These are phyloP conservation scores for Gracilaria caudata DNA, from an alignment of 23 red algal genomes.

Conservation along the genomic window DNA sequence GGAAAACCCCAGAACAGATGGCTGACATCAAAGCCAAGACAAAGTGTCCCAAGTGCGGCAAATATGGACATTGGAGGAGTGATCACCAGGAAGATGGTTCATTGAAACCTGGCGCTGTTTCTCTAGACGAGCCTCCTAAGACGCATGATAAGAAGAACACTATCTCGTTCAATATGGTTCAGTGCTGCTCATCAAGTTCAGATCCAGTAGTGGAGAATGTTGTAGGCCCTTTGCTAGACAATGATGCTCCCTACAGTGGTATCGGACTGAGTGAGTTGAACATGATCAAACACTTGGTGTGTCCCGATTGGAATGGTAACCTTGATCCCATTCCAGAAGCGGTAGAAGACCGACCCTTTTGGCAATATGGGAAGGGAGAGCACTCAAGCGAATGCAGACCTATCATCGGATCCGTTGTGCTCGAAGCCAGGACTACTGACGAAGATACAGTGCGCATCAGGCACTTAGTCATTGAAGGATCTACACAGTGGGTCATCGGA, in stretches of 20 bases:
- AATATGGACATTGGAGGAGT: constrained; percentile 30
- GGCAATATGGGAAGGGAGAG: constrained; percentile 53
- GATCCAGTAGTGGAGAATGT: not conserved
- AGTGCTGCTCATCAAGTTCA: not conserved
- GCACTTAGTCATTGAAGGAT: constrained; percentile 14
- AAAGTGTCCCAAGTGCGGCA: constrained; percentile 27
- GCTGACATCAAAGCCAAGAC: constrained; percentile 21
- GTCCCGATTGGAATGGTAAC: constrained; percentile 7
- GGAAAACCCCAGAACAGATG: constrained; percentile 7
- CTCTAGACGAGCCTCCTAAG: not conserved
- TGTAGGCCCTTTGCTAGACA: constrained; percentile 32
- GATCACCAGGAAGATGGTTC: constrained; percentile 41
- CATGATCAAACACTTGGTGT: not conserved
- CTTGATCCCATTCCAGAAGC: constrained; percentile 6
- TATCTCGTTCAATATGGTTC: constrained; percentile 15
- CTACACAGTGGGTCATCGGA: constrained; percentile 24
- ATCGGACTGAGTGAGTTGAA: constrained; percentile 24
- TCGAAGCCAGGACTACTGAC: not conserved
- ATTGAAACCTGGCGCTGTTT: constrained; percentile 13
- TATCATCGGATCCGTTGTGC: constrained; percentile 11
- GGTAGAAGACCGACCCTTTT: constrained; percentile 15
- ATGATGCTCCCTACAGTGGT: constrained; percentile 42
- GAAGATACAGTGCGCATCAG: not conserved
- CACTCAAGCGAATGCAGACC: constrained; percentile 22
- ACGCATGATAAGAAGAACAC: not conserved